phyloP scores from a whole-genome alignment of 805 yeast species.

The Schizosaccharomyces octosporus region DNA sequence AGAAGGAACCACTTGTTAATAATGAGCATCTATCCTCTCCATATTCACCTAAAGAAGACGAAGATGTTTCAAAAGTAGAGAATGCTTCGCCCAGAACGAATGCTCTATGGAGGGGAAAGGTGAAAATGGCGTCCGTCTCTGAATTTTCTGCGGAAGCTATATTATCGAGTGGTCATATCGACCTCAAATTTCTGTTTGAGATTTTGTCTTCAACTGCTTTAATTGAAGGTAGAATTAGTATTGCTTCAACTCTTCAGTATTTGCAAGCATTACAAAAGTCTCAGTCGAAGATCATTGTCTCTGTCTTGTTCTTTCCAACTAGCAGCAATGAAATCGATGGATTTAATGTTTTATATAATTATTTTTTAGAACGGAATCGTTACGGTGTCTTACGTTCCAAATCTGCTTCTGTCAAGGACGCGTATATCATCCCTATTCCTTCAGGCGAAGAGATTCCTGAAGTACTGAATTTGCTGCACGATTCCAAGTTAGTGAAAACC shows the following conservation, averaged over 20 bases:
- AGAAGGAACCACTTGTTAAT: not conserved
- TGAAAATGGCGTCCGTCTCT: slow-evolving; percentile 26
- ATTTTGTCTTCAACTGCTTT: not conserved
- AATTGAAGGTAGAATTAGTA: not conserved
- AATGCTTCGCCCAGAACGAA: slow-evolving; percentile 5
- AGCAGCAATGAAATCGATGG: not conserved
- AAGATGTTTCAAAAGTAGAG: not conserved
- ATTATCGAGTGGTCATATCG: slow-evolving; percentile 15
- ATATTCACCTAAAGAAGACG: not conserved
- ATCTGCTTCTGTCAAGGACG: not conserved
- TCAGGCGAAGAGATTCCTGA: not conserved
- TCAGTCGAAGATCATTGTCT: not conserved
- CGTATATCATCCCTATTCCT: not conserved
- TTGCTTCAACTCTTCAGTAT: not conserved
- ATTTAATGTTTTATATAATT: not conserved
- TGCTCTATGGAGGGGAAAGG: slow-evolving; percentile 24
- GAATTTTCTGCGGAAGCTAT: slow-evolving; percentile 20
- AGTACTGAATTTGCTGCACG: not conserved
- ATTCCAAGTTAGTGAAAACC: not conserved
- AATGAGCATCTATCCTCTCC: not conserved
- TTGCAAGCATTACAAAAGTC: not conserved
- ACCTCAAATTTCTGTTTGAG: not conserved
- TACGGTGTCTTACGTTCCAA: not conserved
- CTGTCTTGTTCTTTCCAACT: not conserved
- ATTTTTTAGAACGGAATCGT: not conserved